Base-by-base conservation (phyloP, 1,139 yeast genomes). In the Yarrowia galli region DNA sequence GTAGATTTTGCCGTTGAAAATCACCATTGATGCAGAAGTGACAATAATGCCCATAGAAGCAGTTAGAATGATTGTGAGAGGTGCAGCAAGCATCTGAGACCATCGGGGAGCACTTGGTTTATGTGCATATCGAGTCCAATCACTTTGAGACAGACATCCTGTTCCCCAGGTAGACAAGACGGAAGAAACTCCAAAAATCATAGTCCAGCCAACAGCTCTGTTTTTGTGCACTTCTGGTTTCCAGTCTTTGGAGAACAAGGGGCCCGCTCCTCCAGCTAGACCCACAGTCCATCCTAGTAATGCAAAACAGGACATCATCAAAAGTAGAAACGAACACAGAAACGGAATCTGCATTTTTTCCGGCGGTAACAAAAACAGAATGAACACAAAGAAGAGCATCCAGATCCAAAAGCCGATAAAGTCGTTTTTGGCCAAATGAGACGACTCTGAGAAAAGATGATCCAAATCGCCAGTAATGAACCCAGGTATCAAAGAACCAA, bases 41-140 rank as follows among this genome's bases (percentile, higher is more conserved):
- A 92, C 95, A 73, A 92, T 81, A 69, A 92, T 89, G 77, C 98
- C 98, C 75, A 92, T 88, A 73, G 92, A 83, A 20, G 96, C 87
- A 16, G 97, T 91, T 69, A 92, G 74, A 5, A 95, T 88, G 77
- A 91, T 92, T 73, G 91, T 83, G 22, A 89, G 72, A 38, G 97
- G 97, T 71, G 91, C 87, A 6, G 93, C 83, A 28, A 89, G 73
- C 45, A 85, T 74, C 75, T 87, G 90, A 0, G 89, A 82, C 79
- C 84, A 79, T 16, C 82, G 72, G 0, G 88, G 82, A 35, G 86
- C 80, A 42, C 75, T 75, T 40, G 81, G 81, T 32, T 84, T 84
- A 69, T 83, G 84, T 10, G 97, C 89, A 77, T 92, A 89, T 77
- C 97, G 86, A 23, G 97, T 84, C 78, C 91, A 92, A 83, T 92